Conservation (phyloP, 208 protist species). For the Acanthamoeba castellanii region DNA sequence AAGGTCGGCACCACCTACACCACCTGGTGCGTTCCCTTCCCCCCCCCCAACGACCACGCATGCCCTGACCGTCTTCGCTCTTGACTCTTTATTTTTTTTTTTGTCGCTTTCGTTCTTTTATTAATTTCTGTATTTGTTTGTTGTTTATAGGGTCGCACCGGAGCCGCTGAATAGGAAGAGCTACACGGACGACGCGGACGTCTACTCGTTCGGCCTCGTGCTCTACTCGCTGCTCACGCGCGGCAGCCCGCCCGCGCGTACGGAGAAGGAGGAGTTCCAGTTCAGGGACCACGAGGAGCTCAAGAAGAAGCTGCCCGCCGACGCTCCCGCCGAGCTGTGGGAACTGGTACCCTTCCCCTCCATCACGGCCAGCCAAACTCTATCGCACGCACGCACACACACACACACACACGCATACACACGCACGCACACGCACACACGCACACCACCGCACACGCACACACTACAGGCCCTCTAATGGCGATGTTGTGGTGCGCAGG, state of each 20-base stretch:
- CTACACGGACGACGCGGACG: not conserved
- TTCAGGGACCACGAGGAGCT: constrained; percentile 5
- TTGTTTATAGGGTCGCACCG: not conserved
- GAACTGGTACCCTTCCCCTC: not conserved
- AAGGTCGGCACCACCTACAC: constrained; percentile 13
- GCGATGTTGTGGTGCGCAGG: not conserved
- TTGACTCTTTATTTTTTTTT: no score
- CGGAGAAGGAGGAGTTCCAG: not conserved
- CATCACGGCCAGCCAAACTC: no score
- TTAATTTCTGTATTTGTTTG: no score
- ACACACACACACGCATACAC: no score
- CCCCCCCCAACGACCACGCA: not conserved
- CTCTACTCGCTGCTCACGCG: not conserved
- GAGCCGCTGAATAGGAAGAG: constrained; percentile 2
- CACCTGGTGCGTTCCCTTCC: not conserved
- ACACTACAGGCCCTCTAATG: not conserved
- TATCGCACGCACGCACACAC: no score
- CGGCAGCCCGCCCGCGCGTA: not conserved
- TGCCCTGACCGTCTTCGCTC: not conserved
- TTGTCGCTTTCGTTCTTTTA: not conserved
- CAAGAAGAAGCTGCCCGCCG: not conserved
- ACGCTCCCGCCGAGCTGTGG: not conserved
- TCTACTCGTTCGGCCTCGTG: not conserved
- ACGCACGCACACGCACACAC: no score
- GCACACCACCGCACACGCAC: no score